Percentiles rank a stretch among this genome's conserved stretches.
Conservation (phyloP, 2,329 filamentous ascomycete genomes). For the Aurifilum marmelostoma region DNA sequence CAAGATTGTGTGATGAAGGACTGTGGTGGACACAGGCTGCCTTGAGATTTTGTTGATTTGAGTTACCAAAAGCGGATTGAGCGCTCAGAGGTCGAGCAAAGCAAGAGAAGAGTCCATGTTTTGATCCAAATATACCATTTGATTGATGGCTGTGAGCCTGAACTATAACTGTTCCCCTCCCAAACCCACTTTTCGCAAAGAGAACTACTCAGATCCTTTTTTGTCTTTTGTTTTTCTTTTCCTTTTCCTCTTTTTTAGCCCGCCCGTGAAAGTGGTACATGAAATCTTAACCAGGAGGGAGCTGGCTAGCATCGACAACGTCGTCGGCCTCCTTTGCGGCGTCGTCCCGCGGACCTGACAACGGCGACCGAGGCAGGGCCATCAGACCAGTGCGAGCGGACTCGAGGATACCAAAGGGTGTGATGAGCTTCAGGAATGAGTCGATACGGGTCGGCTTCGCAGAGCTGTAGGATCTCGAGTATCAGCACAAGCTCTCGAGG, state of each 20-base stretch:
- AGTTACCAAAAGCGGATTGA: not conserved
- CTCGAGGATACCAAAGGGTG: constrained; percentile 94
- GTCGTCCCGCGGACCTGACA: constrained; percentile 73
- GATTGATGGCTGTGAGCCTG: constrained; percentile 12
- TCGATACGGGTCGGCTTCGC: constrained; percentile 94
- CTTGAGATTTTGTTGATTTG: not conserved
- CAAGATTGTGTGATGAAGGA: constrained; percentile 56
- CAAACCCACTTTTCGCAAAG: not conserved
- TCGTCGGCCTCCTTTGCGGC: constrained; percentile 85
- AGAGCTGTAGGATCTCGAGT: constrained; percentile 57
- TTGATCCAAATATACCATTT: constrained; percentile 17
- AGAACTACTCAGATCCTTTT: constrained; percentile 14
- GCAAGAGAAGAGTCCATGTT: constrained; percentile 9
- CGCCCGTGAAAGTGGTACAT: constrained; percentile 15
- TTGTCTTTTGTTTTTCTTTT: not conserved
- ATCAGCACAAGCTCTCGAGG: constrained; percentile 29
- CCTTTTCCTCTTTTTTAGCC: not conserved
- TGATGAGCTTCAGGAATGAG: constrained; percentile 94
- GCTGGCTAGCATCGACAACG: constrained; percentile 89
- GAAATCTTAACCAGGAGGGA: constrained; percentile 77
- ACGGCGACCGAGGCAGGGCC: constrained; percentile 91
- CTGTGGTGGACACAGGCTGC: not conserved
- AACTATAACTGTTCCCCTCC: not conserved
- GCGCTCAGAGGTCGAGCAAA: constrained; percentile 20
- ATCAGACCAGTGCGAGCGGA: constrained; percentile 94